Conservation (phyloP, 2,329 filamentous ascomycete genomes). For the Graphilbum ipis-grandicollis region DNA sequence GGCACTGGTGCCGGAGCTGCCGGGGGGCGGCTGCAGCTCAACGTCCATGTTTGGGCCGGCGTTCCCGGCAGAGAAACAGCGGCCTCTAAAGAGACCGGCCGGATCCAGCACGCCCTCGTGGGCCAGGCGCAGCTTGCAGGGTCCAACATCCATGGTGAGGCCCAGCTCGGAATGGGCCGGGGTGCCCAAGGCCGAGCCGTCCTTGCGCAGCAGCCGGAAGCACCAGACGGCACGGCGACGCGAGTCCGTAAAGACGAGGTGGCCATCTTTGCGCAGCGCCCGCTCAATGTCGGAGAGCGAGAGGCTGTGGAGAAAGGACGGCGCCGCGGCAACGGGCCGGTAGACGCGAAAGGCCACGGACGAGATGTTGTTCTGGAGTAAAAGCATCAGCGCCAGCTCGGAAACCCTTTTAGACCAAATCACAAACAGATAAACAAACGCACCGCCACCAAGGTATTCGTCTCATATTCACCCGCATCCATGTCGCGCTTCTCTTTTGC, state of each 20-base stretch:
- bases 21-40: too few relatives aligned
- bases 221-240: conserved; percentile 34
- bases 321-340: conserved; percentile 26
- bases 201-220: conserved; percentile 29
- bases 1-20: conserved; percentile 20
- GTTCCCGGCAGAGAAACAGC: conserved; percentile 22
- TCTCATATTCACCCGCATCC: conserved; percentile 47
- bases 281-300: conserved; percentile 33
- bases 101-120: conserved; percentile 36
- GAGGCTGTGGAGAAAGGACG: conserved; percentile 23
- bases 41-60: too few relatives aligned
- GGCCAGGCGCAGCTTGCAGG: conserved; percentile 23
- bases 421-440: conserved; percentile 12
- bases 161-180: conserved; percentile 15
- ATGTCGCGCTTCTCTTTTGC: conserved; percentile 18
- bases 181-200: conserved; percentile 14
- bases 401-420: background rate
- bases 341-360: conserved; percentile 38
- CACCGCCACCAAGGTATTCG: conserved; percentile 42
- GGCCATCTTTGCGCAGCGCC: conserved; percentile 31
- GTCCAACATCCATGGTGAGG: conserved; percentile 24
- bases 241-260: conserved; percentile 34
- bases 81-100: conserved; percentile 26
- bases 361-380: conserved; percentile 34
- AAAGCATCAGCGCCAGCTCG: background rate